Conservation (phyloP, 176 grass and related monocot genomes). For the Lolium perenne region DNA sequence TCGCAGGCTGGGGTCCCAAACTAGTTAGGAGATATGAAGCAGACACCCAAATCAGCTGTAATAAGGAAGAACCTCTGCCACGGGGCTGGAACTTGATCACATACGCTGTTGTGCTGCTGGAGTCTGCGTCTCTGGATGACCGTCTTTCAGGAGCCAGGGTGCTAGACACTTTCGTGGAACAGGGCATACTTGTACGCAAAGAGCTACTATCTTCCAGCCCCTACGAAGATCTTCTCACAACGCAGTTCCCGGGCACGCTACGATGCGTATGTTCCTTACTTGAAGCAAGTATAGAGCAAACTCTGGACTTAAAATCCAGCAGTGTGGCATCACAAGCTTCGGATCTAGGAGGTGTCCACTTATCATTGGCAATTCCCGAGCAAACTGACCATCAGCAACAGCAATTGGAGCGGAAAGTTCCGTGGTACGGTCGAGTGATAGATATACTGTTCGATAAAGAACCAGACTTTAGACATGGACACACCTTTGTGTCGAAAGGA, state of each 20-base stretch:
- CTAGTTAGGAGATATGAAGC: accelerated
- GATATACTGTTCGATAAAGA: too few relatives aligned
- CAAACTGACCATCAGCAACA: background rate
- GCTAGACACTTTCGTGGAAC: background rate
- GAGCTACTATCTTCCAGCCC: background rate
- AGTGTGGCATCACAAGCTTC: background rate
- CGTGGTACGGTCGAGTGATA: too few relatives aligned
- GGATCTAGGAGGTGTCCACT: background rate
- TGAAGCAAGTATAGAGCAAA: background rate
- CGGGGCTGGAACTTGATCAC: background rate
- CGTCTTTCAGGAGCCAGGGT: background rate
- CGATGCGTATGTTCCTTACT: background rate
- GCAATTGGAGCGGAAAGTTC: too few relatives aligned
- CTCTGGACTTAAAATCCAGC: background rate
- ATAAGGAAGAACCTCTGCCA: accelerated
- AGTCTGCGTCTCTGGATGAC: background rate
- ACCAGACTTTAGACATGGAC: too few relatives aligned
- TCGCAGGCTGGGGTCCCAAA: background rate
- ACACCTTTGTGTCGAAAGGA: background rate
- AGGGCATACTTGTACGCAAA: background rate
- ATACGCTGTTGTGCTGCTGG: background rate
- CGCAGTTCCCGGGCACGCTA: background rate
- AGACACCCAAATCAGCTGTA: background rate
- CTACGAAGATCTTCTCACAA: background rate
- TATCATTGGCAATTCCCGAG: background rate